Evolutionary conservation across 768 basidiomycete species (phyloP).

Genomic region (Suillus weaverae): DNA sequence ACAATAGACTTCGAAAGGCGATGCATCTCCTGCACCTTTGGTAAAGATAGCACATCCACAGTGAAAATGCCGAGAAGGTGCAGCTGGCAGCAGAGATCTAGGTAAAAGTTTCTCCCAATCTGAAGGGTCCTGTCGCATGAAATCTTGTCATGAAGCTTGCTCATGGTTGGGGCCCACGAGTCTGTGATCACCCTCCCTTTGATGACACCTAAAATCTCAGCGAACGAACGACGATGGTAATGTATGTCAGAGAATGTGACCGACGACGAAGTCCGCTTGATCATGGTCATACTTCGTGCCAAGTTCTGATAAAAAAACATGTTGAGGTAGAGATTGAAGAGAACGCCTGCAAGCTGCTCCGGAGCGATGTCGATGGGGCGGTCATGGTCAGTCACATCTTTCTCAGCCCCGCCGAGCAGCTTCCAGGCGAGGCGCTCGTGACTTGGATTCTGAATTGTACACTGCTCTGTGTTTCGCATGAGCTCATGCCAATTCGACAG

Average conservation of each 20-base stretch:
- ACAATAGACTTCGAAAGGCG: slow-evolving; percentile 9
- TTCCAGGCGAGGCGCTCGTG: not conserved
- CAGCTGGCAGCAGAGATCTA: slow-evolving; percentile 48
- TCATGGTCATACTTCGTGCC: not conserved
- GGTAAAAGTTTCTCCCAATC: slow-evolving; percentile 35
- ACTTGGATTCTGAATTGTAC: not conserved
- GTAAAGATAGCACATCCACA: slow-evolving; percentile 20
- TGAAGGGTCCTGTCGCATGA: slow-evolving; percentile 12
- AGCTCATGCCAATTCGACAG: not conserved
- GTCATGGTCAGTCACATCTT: not conserved
- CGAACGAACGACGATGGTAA: not conserved
- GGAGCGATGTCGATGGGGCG: not conserved
- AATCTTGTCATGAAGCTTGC: slow-evolving; percentile 25
- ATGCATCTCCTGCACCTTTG: slow-evolving; percentile 16
- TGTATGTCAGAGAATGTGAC: not conserved
- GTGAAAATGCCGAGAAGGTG: slow-evolving; percentile 41
- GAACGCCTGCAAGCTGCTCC: not conserved
- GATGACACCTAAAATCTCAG: not conserved
- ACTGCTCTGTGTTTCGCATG: too few species aligned
- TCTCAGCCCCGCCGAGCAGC: not conserved
- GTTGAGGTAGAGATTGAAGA: not conserved
- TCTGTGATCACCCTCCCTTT: not conserved
- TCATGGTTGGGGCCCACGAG: slow-evolving; percentile 45
- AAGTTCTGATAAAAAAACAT: not conserved
- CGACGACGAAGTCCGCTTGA: not conserved